Evolutionary conservation across 768 basidiomycete species (phyloP), one percentile per base, ranked within the genome.

Genomic region (Lactarius trivialis): DNA sequence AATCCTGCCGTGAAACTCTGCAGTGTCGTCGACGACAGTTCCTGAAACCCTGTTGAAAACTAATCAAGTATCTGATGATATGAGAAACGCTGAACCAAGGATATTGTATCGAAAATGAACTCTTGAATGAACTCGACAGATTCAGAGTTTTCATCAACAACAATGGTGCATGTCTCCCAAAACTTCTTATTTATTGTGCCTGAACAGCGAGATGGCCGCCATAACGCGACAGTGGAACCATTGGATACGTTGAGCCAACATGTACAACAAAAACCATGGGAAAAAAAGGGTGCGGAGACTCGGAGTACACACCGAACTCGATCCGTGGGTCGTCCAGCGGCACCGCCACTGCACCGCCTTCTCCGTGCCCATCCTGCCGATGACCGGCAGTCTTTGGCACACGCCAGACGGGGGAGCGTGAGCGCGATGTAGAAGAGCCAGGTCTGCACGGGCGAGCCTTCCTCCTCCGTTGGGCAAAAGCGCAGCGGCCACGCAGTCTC

Each of bases 351-450:
- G 76, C 17, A 90, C 88, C 43, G 75, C 85, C 71, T 89, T 89
- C 74, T 89, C 88, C 52, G 74, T 71, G 60, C 74, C 76, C 33
- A 76, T 76, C 41, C 76, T 84, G 24, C 82, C 86, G 21, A 87
- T 78, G 39, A 77, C 76, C 69, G 89, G 77, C 28, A n/a, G 89
- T 91, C 68, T 71, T 74, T 14, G 86, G 88, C 12, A 87, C 80
- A 26, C 76, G 76, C 79, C 79, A 73, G 56, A 72, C 81, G 73
- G 76, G 72, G 71, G 75, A 78, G 69, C 24, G 82, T 59, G 64
- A 91, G 90, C 14, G 88, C 89, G 60, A 86, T 59, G 70, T 89
- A 90, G 73, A 92, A 91, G 26, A 84, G 71, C 89, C 89, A 91
- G 14, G 86, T 85, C 63, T 89, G 88, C 28, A 83, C 61, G 3